Conservation (phyloP, 768 basidiomycete species). For the Leccinum subgranulosum region DNA sequence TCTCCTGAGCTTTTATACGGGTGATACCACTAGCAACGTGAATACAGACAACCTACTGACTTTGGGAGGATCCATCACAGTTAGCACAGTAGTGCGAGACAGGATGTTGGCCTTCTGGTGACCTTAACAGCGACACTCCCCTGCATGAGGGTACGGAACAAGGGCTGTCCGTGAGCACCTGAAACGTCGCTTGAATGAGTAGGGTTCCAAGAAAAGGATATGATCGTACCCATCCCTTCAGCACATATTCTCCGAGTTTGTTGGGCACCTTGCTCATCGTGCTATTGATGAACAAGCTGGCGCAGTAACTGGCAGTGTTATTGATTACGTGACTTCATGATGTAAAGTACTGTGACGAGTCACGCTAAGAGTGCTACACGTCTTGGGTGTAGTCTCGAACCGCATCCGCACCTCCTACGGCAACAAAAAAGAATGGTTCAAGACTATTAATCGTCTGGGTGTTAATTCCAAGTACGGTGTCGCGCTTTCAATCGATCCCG, state of each 20-base stretch:
- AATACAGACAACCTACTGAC: slow-evolving; percentile 26
- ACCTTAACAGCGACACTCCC: slow-evolving; percentile 68
- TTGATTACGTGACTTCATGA: slow-evolving; percentile 18
- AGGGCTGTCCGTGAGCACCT: slow-evolving; percentile 64
- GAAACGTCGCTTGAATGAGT: slow-evolving; percentile 8
- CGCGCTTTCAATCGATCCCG: background rate
- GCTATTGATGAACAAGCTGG: slow-evolving; percentile 2
- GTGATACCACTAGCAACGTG: slow-evolving; percentile 1
- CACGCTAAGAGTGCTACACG: background rate
- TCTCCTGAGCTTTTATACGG: slow-evolving; percentile 11
- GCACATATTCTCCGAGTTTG: slow-evolving; percentile 66
- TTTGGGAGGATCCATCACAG: slow-evolving; percentile 45
- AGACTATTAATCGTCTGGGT: too few species aligned
- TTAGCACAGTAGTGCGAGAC: slow-evolving; percentile 57
- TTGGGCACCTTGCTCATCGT: slow-evolving; percentile 55
- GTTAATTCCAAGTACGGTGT: background rate
- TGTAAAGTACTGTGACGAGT: background rate
- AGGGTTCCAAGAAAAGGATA: background rate
- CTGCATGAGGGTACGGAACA: slow-evolving; percentile 57
- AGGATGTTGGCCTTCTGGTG: slow-evolving; percentile 51
- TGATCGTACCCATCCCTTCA: slow-evolving; percentile 66
- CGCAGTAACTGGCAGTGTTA: background rate
- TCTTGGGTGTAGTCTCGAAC: too few species aligned
- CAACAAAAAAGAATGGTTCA: too few species aligned
- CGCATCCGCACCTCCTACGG: too few species aligned